Base-by-base conservation (phyloP, 2,329 filamentous ascomycete genomes). In the Venturia aucupariae region DNA sequence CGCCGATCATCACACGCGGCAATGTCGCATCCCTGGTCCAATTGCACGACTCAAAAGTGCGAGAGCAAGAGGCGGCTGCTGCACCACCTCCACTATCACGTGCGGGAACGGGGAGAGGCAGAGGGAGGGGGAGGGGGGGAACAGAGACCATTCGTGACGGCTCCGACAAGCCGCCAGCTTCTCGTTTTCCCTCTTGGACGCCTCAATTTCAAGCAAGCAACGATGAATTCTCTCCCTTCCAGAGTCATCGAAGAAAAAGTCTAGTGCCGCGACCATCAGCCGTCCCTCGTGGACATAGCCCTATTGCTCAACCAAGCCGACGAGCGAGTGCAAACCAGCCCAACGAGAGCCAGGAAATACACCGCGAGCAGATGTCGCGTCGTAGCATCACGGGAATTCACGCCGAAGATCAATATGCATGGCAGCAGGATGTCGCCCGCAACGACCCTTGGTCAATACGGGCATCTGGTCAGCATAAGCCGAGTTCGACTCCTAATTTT, bases 21-120 rank as follows among this genome's bases (percentile, higher is more conserved):
- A 57, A 57, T 57, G 51, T 57, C n/a, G 51, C 51, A n/a, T 35
- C 30, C 27, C n/a, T 57, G 27, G 30, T 57, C 15, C 51, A 57
- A n/a, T 57, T 57, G 19, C 51, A 57, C 30, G 24, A 57, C 30
- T 3, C 51, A 35, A 27, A 30, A n/a, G 51, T 57, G 30, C 27
- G 24, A 57, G 51, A 35, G 51, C 27, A 57, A 57, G 51, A 57
- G 30, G 51, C 51, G 27, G 24, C 22, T 19, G 51, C 51, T 32
- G 30, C 15, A 24, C 19, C 51, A 4, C 30, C 51, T 32, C 27
- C 51, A 19, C 13, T 22, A 35, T n/a, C 17, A 57, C 51, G 51
- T n/a, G 19, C 30, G 2, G 51, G 30, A 57, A 35, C 51, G 11
- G 27, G 51, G 19, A 11, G 5, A 19, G 27, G 30, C 11, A 24